Evolutionary conservation across 306 rosid genomes (phyloP), one percentile per base, ranked within the genome.

Genomic region (Begonia loranthoides): DNA sequence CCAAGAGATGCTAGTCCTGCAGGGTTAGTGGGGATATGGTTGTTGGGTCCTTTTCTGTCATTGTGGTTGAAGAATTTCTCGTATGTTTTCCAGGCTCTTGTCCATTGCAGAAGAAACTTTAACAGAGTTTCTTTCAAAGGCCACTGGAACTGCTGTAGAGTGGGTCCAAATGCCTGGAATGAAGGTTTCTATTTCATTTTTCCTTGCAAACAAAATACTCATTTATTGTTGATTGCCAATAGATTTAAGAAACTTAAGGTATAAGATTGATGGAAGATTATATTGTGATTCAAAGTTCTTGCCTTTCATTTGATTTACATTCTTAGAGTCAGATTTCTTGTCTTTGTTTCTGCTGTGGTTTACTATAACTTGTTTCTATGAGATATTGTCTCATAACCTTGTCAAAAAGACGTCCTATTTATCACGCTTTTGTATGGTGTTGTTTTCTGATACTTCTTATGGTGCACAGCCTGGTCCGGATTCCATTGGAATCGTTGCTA

Each of bases 161-260:
- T 89, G 97, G 97, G 97, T 89, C 95, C 97, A 89, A 82, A 89
- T 89, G 95, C 97, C 97, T 89, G 97, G 97, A 89, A 89, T 89
- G 97, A 89, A 89, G 97, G 97, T 89, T 60, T 22, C 57, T 43
- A 50, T 19, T 15, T 33, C 15, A 13, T 14, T 43, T 61, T 41
- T 41, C 10, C 15, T 52, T 13, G 19, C 2, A 12, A 14, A 21
- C 15, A 34, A 49, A 58, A 58, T 46, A 33, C 49, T 50, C 13
- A 13, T 47, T 59, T 17, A 11, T 60, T 16, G 19, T 41, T 40
- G 2, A 28, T 56, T 60, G 64, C 50, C 64, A 50, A 34, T 50
- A n/a, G 11, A 60, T 40, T 17, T 50, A 53, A 43, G 36, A 28
- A 28, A 28, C 36, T 28, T 28, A 28, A 28, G 5, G 36, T 0